Conservation (phyloP, 257 asterid species). For the Primulina eburnea region DNA sequence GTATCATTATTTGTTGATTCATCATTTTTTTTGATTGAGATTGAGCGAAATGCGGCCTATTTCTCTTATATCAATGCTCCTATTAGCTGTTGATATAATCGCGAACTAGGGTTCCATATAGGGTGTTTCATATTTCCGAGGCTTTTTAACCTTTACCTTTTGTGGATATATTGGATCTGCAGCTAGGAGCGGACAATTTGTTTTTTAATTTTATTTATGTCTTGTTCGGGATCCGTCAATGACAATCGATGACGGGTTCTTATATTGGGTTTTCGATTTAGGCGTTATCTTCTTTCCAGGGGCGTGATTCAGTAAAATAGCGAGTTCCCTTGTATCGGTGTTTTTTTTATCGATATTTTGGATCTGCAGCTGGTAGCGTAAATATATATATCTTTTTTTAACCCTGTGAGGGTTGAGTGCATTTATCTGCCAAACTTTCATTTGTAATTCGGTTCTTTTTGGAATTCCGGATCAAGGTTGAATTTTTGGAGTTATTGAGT, state of each 20-base stretch:
- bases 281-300: slow-evolving; percentile 25
- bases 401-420: slow-evolving; percentile 6
- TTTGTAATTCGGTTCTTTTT: slow-evolving; percentile 3
- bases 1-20: neutral
- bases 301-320: slow-evolving; percentile 35
- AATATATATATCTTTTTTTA: neutral
- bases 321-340: slow-evolving; percentile 9
- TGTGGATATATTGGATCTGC: slow-evolving; percentile 24
- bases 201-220: too few relatives aligned
- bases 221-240: slow-evolving; percentile 1
- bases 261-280: slow-evolving; percentile 44
- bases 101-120: neutral
- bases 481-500: slow-evolving; percentile 20
- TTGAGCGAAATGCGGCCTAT: neutral
- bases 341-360: slow-evolving; percentile 19
- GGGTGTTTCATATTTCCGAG: neutral
- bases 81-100: neutral
- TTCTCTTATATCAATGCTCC: too few relatives aligned
- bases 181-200: neutral
- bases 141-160: neutral
- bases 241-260: slow-evolving; percentile 29
- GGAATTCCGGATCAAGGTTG: slow-evolving; percentile 17
- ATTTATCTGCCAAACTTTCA: neutral
- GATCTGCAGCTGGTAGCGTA: slow-evolving; percentile 24
- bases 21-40: neutral